Base-by-base conservation (phyloP, 176 grass and related monocot genomes). In the Luzula sylvatica region DNA sequence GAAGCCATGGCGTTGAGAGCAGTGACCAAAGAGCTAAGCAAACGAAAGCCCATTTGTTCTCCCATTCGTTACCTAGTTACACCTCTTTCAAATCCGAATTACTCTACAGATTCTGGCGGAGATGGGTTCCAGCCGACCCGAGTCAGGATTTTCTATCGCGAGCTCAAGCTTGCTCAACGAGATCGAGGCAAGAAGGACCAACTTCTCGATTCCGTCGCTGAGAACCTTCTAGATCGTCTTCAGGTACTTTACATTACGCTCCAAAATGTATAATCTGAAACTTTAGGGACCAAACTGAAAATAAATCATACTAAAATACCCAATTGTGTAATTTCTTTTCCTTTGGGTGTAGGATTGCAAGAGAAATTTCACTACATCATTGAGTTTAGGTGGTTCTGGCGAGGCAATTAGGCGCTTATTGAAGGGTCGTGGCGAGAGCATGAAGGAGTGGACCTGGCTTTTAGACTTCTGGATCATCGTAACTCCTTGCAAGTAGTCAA, bases 111-210 rank as follows among this genome's bases (percentile, higher is more conserved):
- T 64, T 5, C 58, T 14, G 26, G 66, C 53, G 53, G 53, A 61
- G n/a, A n/a, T n/a, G n/a, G n/a, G n/a, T n/a, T n/a, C n/a, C n/a
- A n/a, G n/a, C n/a, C n/a, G n/a, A n/a, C n/a, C n/a, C n/a, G n/a
- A n/a, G 29, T 86, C 50, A 74, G 76, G 65, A 86, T 90, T 65
- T 96, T 96, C 58, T 77, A 96, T 41, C 81, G 85, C n/a, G 92
- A 96, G 21, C 81, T 89, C 28, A 96, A 96, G 68, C 70, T 64
- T n/a, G 64, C 29, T 53, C 86, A 96, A 62, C 71, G 84, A 50
- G 90, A 96, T 80, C 73, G 73, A 38, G 25, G 27, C 8, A 75
- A 75, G 4, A 21, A 51, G 13, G 77, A 96, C 26, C 58, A 68
- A 0, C 56, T 96, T 15, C 71, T 66, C 2, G 81, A 79, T 2